Evolutionary conservation across 2,329 filamentous ascomycete species (phyloP), one percentile per base, ranked within the genome.

Genomic region (Bisporella sp.): DNA sequence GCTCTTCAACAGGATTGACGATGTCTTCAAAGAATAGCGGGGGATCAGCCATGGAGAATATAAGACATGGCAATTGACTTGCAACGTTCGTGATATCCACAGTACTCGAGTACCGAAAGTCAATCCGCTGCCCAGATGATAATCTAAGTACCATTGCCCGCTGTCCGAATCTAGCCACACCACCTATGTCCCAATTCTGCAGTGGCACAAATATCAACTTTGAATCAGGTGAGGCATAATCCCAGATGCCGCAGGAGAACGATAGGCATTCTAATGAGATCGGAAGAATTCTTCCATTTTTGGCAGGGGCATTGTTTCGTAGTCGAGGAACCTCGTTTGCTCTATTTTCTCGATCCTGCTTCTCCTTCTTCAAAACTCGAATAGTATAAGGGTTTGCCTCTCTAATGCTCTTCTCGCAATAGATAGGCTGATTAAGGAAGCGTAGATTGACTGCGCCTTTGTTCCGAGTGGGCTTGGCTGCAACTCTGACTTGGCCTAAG

Each of bases 11-110:
- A 61, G 57, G 47, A 28, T 51, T 35, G 1, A 7, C n/a, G n/a
- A 54, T 55, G 30, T 51, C 53, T 12, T 59, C 40, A 32, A 77
- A 79, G 47, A 79, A 74, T 1, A 69, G 69, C 0, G 79, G 79
- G 1, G 77, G 70, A 31, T 75, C 71, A 21, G 60, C 68, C 6
- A 84, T 71, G 0, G 78, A 75, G 3, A 84, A 57, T 0, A 73
- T 75, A 12, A 81, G 59, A 0, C 69, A 66, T 3, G 53, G 66
- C 49, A 54, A 68, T 46, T 21, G 59, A 33, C 32, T 63, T 62
- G 64, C 72, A 31, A 74, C 55, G 32, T 80, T 72, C 1, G 68
- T 75, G 21, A 70, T 68, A 28, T 37, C 48, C 35, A 49, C 40
- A 30, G 52, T 57, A 28, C 47, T 54, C 40, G 45, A 51, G 37